Base-by-base conservation (phyloP, 106 monocot species). In the Apostasia shenzhenica region DNA sequence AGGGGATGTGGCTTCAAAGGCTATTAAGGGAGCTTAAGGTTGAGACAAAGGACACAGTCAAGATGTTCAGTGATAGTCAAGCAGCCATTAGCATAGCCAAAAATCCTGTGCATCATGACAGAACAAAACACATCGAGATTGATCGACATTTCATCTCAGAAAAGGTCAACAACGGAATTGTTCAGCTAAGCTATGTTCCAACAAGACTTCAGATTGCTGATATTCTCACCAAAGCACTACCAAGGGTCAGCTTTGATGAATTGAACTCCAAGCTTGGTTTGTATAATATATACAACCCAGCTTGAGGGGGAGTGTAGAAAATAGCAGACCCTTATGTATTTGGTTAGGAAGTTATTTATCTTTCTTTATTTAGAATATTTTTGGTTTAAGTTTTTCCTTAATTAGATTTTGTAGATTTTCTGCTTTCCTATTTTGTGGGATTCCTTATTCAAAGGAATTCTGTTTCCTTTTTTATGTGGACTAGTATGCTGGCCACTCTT, bases 281-380 rank as follows among this genome's bases (percentile, higher is more conserved):
- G 68, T 4, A 7, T 43, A 43, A 54, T 13, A 50, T 54, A 4
- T 42, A 54, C 41, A 42, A 37, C 8, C 68, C 68, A 68, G 38
- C 68, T 68, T 68, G 68, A 68, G 68, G 50, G 54, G 8, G 54
- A 68, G 53, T 57, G 7, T 57, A 12, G 57, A 14, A 57, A 51
- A 9, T 1, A 51, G 50, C 50, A 1, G 9, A 6, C 50, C 4
- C n/a, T n/a, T 51, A 51, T 51, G 50, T 51, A 51, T 9, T 51
- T 9, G 4, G 1, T 4, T 51, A 51, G 9, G 9, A 9, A 51
- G 4, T 9, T 51, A 6, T 51, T 51, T 51, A 51, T 51, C 1
- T 51, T 51, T 51, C 9, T 1, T 9, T 51, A 6, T 9, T 6
- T 9, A 6, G 7, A 1, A 51, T 4, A 51, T 51, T 9, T 51